phyloP scores from a whole-genome alignment of 441 rosid genomes.

The Corymbia citriodora region DNA sequence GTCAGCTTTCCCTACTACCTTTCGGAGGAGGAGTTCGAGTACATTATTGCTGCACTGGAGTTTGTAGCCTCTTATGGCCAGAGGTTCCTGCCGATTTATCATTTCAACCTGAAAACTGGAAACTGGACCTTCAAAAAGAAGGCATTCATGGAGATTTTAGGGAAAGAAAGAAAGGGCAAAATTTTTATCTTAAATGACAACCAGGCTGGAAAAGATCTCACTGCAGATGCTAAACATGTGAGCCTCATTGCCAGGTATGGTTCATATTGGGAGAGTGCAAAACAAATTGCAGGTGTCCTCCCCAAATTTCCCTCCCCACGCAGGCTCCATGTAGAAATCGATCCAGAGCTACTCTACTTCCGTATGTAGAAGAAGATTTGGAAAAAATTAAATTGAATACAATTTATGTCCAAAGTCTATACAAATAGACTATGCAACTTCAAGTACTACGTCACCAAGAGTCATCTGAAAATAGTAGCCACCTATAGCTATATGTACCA shows the following conservation, averaged over 20 bases:
- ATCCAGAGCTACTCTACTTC: constrained; percentile 24
- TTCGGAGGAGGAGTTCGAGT: constrained; percentile 45
- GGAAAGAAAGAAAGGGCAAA: neutral
- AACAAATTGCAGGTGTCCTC: constrained; percentile 33
- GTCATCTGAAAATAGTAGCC: neutral
- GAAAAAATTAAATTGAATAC: neutral
- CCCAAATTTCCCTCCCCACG: constrained; percentile 39
- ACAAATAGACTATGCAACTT: neutral
- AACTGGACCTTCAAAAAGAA: constrained; percentile 31
- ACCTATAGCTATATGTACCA: neutral
- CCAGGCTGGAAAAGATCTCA: neutral
- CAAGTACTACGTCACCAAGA: neutral
- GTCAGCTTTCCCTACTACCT: constrained; percentile 69
- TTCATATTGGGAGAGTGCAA: constrained; percentile 35
- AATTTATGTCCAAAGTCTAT: neutral
- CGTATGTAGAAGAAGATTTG: constrained; percentile 16
- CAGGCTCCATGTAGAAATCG: constrained; percentile 15
- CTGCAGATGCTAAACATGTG: neutral
- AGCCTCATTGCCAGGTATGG: neutral
- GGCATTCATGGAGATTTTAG: constrained; percentile 6
- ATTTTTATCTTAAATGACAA: neutral
- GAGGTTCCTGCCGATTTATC: constrained; percentile 46
- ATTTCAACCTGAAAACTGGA: constrained; percentile 31
- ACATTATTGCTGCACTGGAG: constrained; percentile 38
- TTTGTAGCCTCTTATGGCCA: constrained; percentile 44